Evolutionary conservation across 2,329 filamentous ascomycete species (phyloP).

Genomic region (Fusarium albidum): DNA sequence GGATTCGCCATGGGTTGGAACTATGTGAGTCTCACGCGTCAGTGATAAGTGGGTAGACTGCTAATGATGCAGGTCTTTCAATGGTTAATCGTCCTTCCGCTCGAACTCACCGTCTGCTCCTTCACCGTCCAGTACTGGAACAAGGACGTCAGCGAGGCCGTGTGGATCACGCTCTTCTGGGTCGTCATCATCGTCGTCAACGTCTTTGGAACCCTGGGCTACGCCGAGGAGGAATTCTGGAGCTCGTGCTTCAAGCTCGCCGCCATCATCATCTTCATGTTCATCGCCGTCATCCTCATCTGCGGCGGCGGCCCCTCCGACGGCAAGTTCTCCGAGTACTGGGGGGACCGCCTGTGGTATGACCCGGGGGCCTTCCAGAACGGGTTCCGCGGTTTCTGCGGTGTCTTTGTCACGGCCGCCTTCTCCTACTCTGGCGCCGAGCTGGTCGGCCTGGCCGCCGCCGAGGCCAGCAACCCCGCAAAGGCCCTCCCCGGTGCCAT

Average conservation of each 20-base stretch:
- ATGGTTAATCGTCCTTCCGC: slow-evolving; percentile 59
- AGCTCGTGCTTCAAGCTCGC: slow-evolving; percentile 63
- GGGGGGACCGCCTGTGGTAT: slow-evolving; percentile 49
- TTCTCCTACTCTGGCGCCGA: slow-evolving; percentile 75
- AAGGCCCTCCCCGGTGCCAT: slow-evolving; percentile 79
- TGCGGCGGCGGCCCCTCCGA: slow-evolving; percentile 63
- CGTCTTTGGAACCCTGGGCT: slow-evolving; percentile 63
- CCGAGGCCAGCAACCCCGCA: slow-evolving; percentile 72
- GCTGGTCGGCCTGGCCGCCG: slow-evolving; percentile 74
- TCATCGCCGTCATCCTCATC: slow-evolving; percentile 65
- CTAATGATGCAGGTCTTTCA: slow-evolving; percentile 53
- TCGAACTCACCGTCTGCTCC: slow-evolving; percentile 59
- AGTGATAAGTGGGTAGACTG: no score
- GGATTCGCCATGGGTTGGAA: slow-evolving; percentile 61
- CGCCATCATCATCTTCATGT: slow-evolving; percentile 68
- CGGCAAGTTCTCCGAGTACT: slow-evolving; percentile 51
- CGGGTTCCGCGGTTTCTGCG: slow-evolving; percentile 74
- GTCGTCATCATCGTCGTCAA: slow-evolving; percentile 59
- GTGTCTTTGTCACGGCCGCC: slow-evolving; percentile 74
- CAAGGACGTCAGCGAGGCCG: slow-evolving; percentile 52
- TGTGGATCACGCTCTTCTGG: slow-evolving; percentile 64
- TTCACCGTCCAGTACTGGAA: slow-evolving; percentile 63
- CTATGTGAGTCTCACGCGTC: slow-evolving; percentile 30
- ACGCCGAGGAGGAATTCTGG: slow-evolving; percentile 64
- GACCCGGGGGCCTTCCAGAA: slow-evolving; percentile 66